Evolutionary conservation across 2,329 filamentous ascomycete species (phyloP), one percentile per base, ranked within the genome.

Genomic region (Fusarium burgessii): DNA sequence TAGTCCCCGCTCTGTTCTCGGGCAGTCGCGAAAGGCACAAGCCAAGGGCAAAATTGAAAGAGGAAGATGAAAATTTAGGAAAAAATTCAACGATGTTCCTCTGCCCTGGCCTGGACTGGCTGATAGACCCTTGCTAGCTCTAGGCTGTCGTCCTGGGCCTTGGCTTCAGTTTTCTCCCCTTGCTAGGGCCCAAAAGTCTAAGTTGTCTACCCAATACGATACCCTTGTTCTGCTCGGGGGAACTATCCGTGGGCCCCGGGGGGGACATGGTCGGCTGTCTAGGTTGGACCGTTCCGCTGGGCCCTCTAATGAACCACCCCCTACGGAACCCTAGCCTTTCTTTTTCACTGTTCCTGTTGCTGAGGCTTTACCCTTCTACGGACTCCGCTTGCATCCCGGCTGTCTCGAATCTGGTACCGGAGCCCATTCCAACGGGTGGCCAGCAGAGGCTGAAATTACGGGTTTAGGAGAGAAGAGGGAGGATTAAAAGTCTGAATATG

Each of bases 281-380:
- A 71, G 74, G 68, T 65, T 75, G 74, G 72, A 76, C 74, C 74
- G 63, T 73, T 76, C 62, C 61, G 71, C 73, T 68, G 74, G 74
- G 74, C 66, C 60, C 64, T 68, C 72, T 52, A 50, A 70, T 54
- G 23, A 40, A 33, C 23, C 55, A 66, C 69, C 56, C 68, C 68
- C 47, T 69, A 25, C 60, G 36, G 50, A 14, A 33, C 52, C 55
- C 29, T 55, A 49, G 20, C 40, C 23, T 43, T 66, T 29, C 35
- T 29, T 50, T 42, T 43, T 43, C 35, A 32, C 25, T 58, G 14
- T 51, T 23, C 33, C 47, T 58, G 55, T 38, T 51, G 54, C 23
- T 50, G 42, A 51, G 42, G 32, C 43, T 58, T 58, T 51, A 25
- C 36, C 27, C 57, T 63, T 33, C 58, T 23, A 58, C 55, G 40